Evolutionary conservation across 1,284 basidiomycete species (phyloP).

Genomic region (Leccinum subrobustum): DNA sequence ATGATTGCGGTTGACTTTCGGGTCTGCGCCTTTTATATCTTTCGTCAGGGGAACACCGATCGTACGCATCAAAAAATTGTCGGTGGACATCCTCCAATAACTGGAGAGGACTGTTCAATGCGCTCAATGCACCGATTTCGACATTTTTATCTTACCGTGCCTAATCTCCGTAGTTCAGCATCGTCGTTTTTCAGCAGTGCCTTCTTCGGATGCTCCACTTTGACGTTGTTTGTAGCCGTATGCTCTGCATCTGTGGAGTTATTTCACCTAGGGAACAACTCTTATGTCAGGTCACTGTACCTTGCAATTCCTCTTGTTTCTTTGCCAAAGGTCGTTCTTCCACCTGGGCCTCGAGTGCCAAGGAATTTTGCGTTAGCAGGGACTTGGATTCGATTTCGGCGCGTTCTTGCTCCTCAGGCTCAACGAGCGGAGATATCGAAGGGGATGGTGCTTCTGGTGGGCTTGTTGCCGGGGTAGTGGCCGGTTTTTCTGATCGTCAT

Average conservation of each 20-base stretch:
- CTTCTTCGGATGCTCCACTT: conserved; percentile 52
- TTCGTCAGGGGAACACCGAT: conserved; percentile 41
- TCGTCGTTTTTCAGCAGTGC: conserved; percentile 89
- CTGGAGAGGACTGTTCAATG: conserved; percentile 38
- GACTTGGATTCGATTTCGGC: conserved; percentile 50
- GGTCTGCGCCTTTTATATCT: conserved; percentile 32
- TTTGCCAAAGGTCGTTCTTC: conserved; percentile 86
- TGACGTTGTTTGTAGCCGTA: conserved; percentile 10
- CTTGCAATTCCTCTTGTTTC: conserved; percentile 78
- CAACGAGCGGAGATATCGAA: conserved; percentile 26
- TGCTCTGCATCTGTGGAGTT: conserved; percentile 14
- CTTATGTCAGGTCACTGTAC: conserved; percentile 31
- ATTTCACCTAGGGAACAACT: not conserved
- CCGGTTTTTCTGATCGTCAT: conserved; percentile 19
- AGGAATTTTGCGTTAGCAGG: conserved; percentile 61
- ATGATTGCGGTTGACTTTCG: conserved; percentile 28
- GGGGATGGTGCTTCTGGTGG: conserved; percentile 15
- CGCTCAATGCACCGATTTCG: not conserved
- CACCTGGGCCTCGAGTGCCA: conserved; percentile 79
- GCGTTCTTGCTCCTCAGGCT: conserved; percentile 41
- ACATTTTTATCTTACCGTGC: conserved; percentile 49
- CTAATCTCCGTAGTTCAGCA: conserved; percentile 77
- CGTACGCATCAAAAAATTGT: conserved; percentile 72
- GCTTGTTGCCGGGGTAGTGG: conserved; percentile 14
- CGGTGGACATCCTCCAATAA: conserved; percentile 76